Evolutionary conservation across 257 asterid species (phyloP).

Genomic region (Primulina huaijiensis): DNA sequence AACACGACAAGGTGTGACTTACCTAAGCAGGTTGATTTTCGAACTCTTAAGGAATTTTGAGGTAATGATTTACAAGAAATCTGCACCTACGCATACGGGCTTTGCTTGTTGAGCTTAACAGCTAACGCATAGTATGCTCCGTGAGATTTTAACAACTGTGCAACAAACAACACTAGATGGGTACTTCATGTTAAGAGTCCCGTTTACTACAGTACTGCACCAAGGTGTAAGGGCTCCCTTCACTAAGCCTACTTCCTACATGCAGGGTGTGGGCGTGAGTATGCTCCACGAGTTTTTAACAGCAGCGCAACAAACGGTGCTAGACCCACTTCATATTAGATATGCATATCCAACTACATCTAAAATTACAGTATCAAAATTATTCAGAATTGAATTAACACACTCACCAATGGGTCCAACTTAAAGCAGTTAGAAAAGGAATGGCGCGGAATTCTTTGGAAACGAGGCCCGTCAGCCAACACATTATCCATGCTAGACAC

Average conservation of each 20-base stretch:
- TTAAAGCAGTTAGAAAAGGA: conserved; percentile 59
- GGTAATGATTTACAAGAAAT: too few species aligned
- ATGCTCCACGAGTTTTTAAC: too few species aligned
- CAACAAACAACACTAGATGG: not conserved
- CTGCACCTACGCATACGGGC: too few species aligned
- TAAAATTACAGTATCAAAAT: not conserved
- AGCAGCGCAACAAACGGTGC: not conserved
- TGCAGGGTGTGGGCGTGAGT: too few species aligned
- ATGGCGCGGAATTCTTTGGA: conserved; percentile 71
- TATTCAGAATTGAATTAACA: not conserved
- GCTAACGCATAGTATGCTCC: too few species aligned
- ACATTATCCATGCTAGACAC: conserved; percentile 57
- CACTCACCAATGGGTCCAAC: conserved; percentile 88
- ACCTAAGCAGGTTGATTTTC: too few species aligned
- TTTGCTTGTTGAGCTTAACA: too few species aligned
- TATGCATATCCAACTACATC: conserved; percentile 13
- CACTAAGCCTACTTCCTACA: too few species aligned
- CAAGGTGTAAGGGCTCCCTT: too few species aligned
- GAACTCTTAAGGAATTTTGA: too few species aligned
- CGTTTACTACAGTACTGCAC: too few species aligned
- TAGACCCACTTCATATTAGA: conserved; percentile 8
- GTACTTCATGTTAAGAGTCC: not conserved
- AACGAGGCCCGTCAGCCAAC: conserved; percentile 58
- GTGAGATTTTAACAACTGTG: not conserved
- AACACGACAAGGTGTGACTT: too few species aligned